Conservation (phyloP, 2,329 filamentous ascomycete genomes). For the Aspergillus sp. region DNA sequence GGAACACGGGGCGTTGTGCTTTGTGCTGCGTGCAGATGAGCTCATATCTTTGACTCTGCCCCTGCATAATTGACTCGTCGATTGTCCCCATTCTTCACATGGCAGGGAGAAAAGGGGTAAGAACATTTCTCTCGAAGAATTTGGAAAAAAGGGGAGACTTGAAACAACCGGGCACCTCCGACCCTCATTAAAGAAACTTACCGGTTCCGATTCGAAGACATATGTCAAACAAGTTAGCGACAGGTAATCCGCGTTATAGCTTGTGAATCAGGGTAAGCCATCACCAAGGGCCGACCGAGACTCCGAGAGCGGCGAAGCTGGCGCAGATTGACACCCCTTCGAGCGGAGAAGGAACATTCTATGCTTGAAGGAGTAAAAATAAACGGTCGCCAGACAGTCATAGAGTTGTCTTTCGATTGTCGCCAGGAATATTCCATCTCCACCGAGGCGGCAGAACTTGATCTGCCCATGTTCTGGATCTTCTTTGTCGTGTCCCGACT, state of each 20-base stretch:
- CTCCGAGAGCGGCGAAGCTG: not conserved
- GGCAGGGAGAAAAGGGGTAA: not conserved
- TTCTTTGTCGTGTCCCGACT: not conserved
- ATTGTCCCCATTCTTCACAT: not conserved
- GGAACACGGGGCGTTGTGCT: not conserved
- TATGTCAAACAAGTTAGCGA: not conserved
- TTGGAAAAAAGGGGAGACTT: not conserved
- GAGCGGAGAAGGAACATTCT: not conserved
- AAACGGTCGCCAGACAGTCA: not conserved
- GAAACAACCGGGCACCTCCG: not conserved
- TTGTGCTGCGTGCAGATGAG: constrained; percentile 8
- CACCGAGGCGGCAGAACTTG: not conserved
- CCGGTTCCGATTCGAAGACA: not conserved
- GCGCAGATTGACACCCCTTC: not conserved
- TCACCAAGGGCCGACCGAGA: not conserved
- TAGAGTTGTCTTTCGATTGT: too few species aligned
- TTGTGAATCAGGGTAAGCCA: not conserved
- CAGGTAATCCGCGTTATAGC: not conserved
- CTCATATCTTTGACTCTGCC: constrained; percentile 5
- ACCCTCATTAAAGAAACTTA: not conserved
- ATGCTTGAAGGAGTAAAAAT: not conserved
- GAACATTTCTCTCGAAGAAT: not conserved
- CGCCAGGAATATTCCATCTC: not conserved
- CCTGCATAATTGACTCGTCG: not conserved
- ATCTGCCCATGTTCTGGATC: not conserved